Evolutionary conservation across 202 grass and related monocot genomes (phyloP).

Genomic region (Setaria viridis): DNA sequence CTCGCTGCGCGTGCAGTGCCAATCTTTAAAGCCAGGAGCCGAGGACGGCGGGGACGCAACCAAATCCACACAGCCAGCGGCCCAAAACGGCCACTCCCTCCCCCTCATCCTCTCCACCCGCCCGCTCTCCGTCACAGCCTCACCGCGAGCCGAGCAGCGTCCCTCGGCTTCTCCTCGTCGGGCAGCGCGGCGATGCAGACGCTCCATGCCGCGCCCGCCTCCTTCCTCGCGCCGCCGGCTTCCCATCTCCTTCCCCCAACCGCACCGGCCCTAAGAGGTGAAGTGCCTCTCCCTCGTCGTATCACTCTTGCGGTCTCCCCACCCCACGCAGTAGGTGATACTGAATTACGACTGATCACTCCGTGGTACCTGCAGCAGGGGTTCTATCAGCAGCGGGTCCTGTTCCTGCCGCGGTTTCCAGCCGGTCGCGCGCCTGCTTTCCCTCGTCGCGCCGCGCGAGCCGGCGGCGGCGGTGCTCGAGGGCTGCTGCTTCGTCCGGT

Average conservation of each 20-base stretch:
- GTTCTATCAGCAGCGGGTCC: constrained; percentile 12
- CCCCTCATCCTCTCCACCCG: constrained; percentile 29
- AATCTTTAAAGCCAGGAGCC: constrained; percentile 23
- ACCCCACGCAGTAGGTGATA: neutral
- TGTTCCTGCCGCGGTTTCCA: constrained; percentile 1
- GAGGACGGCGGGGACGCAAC: constrained; percentile 7
- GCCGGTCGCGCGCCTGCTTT: constrained; percentile 7
- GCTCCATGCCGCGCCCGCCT: constrained; percentile 50
- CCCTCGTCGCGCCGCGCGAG: neutral
- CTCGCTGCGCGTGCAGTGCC: no score
- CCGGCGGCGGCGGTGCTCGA: constrained; percentile 28
- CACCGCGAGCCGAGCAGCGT: neutral
- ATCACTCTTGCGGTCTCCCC: no score
- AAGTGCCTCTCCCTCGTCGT: neutral
- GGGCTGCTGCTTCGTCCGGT: constrained; percentile 52
- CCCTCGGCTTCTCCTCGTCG: constrained; percentile 30
- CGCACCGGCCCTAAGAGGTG: constrained; percentile 45
- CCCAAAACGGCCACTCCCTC: constrained; percentile 35
- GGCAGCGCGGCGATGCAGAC: constrained; percentile 49
- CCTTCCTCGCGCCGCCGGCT: constrained; percentile 52
- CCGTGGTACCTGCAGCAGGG: constrained; percentile 33
- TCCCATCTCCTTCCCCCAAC: constrained; percentile 30
- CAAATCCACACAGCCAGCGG: constrained; percentile 57
- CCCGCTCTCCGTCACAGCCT: constrained; percentile 11
- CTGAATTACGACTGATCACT: neutral